Percentiles rank a stretch among this genome's conserved stretches.
phyloP scores from a whole-genome alignment of 2,329 filamentous ascomycete species.

The Penicillium sp. region DNA sequence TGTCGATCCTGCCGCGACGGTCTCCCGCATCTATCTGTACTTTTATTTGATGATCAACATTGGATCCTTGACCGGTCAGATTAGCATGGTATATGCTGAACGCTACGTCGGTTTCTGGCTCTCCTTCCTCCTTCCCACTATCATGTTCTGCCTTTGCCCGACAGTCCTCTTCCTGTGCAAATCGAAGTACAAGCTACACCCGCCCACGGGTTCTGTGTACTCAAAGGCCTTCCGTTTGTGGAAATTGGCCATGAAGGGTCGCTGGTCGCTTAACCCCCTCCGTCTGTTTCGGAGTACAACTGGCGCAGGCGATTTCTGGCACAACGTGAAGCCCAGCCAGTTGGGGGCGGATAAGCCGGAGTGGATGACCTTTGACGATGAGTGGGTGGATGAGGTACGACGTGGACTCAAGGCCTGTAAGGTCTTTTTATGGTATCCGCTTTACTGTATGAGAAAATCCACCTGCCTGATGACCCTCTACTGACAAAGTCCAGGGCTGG shows the following conservation, averaged over 20 bases:
- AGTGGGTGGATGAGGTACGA: conserved; percentile 75
- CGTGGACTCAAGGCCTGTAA: conserved; percentile 68
- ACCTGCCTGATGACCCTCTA: background rate
- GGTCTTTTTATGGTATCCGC: conserved; percentile 63
- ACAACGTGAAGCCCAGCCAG: conserved; percentile 33
- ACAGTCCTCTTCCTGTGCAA: conserved; percentile 59
- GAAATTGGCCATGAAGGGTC: conserved; percentile 60
- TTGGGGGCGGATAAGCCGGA: conserved; percentile 24
- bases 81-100: conserved; percentile 70
- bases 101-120: conserved; percentile 76
- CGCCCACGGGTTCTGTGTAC: conserved; percentile 70
- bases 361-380: conserved; percentile 74
- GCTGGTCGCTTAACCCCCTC: conserved; percentile 61
- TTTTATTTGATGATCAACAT: conserved; percentile 72
- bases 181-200: conserved; percentile 61
- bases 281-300: conserved; percentile 39
- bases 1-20: conserved; percentile 66
- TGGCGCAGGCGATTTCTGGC: conserved; percentile 21
- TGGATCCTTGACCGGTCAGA: conserved; percentile 60
- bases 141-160: conserved; percentile 62
- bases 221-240: conserved; percentile 65
- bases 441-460: conserved; percentile 40
- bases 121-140: conserved; percentile 65
- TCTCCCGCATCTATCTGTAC: conserved; percentile 66
- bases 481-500: conserved; percentile 33